These are phyloP conservation scores for Boletus tylopilopsis DNA, from an alignment of 768 basidiomycete species.

Conservation along the genomic window DNA sequence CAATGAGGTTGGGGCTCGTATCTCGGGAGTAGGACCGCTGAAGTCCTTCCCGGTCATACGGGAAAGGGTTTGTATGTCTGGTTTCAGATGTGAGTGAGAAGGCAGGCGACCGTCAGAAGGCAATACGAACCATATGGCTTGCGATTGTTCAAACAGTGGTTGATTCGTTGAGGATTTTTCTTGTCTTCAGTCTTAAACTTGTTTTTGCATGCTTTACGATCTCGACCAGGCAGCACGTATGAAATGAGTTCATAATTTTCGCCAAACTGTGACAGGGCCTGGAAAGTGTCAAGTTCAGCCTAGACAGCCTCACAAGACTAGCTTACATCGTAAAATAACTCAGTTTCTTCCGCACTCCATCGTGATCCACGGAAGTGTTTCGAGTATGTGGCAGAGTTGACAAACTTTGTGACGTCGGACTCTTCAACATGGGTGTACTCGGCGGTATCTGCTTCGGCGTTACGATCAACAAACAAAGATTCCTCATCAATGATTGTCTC, in stretches of 20 bases:
- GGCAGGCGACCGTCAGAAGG: neutral
- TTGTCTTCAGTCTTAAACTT: constrained; percentile 92
- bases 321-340: constrained; percentile 79
- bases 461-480: constrained; percentile 74
- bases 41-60: constrained; percentile 86
- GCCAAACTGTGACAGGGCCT: constrained; percentile 89
- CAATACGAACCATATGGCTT: constrained; percentile 65
- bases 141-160: constrained; percentile 68
- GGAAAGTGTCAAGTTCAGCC: constrained; percentile 8
- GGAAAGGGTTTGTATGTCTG: constrained; percentile 70
- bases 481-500: constrained; percentile 86
- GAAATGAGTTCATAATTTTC: constrained; percentile 94
- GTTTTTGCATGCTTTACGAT: constrained; percentile 86
- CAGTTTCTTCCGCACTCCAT: constrained; percentile 90
- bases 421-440: constrained; percentile 78
- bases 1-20: constrained; percentile 40
- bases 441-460: constrained; percentile 61
- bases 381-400: constrained; percentile 79
- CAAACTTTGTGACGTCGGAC: constrained; percentile 79
- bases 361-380: constrained; percentile 78
- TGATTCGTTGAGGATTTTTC: constrained; percentile 72
- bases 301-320: neutral
- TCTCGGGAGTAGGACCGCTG: constrained; percentile 74
- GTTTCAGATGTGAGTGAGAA: neutral
- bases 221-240: constrained; percentile 77